Percentiles rank a stretch among this genome's conserved stretches.
phyloP scores from a whole-genome alignment of 1,139 yeast species.

The Starmera stellimalicola region DNA sequence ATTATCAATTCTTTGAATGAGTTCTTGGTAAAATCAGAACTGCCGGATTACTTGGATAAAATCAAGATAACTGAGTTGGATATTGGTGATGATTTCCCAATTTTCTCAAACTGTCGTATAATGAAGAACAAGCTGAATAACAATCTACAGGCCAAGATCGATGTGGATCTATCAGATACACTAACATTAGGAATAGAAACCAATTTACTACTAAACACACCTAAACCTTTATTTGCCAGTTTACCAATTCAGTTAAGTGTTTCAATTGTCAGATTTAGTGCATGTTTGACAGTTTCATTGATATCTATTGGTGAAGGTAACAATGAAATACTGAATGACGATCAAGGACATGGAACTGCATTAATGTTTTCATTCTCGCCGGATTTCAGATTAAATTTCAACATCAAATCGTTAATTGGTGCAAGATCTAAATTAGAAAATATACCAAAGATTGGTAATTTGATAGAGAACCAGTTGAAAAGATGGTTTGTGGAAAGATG shows the following conservation, averaged over 20 bases:
- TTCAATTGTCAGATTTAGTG: constrained; percentile 88
- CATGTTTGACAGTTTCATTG: constrained; percentile 70
- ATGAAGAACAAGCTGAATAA: constrained; percentile 37
- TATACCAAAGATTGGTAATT: constrained; percentile 81
- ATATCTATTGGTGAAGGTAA: constrained; percentile 10
- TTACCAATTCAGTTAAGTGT: constrained; percentile 78
- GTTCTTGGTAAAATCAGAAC: constrained; percentile 30
- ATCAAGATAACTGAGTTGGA: constrained; percentile 80
- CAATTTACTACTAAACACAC: constrained; percentile 69
- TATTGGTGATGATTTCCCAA: constrained; percentile 93
- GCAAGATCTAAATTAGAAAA: constrained; percentile 88
- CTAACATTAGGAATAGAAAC: constrained; percentile 88
- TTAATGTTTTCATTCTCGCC: constrained; percentile 86
- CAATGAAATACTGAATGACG: constrained; percentile 8
- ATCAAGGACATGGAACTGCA: constrained; percentile 47
- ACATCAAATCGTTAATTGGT: constrained; percentile 80
- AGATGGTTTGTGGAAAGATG: constrained; percentile 90
- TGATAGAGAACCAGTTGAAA: constrained; percentile 73
- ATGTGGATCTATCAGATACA: constrained; percentile 85
- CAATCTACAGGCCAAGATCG: constrained; percentile 81
- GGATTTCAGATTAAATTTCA: constrained; percentile 80
- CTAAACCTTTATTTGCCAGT: constrained; percentile 76
- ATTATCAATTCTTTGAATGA: constrained; percentile 68
- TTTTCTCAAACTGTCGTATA: constrained; percentile 87
- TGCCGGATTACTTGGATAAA: constrained; percentile 75